Conservation (phyloP, 805 yeast genomes). For the Candida saitoana region DNA sequence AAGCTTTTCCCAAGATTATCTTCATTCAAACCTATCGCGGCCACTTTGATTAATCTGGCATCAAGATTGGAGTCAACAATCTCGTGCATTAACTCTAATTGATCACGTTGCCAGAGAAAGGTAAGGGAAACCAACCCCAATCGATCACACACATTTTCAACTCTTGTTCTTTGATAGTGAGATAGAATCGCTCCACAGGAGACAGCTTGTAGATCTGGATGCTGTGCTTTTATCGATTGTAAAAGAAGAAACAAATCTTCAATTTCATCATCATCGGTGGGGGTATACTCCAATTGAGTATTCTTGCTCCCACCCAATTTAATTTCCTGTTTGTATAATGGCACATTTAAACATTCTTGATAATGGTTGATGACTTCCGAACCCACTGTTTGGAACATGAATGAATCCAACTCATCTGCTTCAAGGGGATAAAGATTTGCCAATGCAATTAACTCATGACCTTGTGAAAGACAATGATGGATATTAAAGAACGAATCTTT, state of each 20-base stretch:
- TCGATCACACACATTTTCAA: conserved; percentile 82
- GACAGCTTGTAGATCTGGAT: conserved; percentile 78
- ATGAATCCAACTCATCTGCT: conserved; percentile 74
- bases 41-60: conserved; percentile 87
- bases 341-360: conserved; percentile 68
- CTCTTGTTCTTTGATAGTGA: conserved; percentile 91
- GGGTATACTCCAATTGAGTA: conserved; percentile 61
- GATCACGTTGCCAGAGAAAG: conserved; percentile 88
- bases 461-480: conserved; percentile 76
- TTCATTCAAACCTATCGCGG: conserved; percentile 77
- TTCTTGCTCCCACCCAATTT: conserved; percentile 54
- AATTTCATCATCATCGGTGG: conserved; percentile 77
- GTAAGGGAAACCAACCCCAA: conserved; percentile 66
- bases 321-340: conserved; percentile 69
- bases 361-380: conserved; percentile 69
- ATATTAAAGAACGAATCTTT: conserved; percentile 92
- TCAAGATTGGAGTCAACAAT: conserved; percentile 67
- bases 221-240: conserved; percentile 39
- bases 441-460: conserved; percentile 80
- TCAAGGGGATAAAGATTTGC: conserved; percentile 65
- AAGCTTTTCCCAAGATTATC: conserved; percentile 67
- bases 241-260: conserved; percentile 71
- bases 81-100: conserved; percentile 72
- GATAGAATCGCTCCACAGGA: conserved; percentile 96
- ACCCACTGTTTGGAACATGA: conserved; percentile 98